Percentiles rank a stretch among this genome's conserved stretches.
Evolutionary conservation across 2,329 filamentous ascomycete genomes (phyloP).

Genomic region (Hypoxylon sp.): DNA sequence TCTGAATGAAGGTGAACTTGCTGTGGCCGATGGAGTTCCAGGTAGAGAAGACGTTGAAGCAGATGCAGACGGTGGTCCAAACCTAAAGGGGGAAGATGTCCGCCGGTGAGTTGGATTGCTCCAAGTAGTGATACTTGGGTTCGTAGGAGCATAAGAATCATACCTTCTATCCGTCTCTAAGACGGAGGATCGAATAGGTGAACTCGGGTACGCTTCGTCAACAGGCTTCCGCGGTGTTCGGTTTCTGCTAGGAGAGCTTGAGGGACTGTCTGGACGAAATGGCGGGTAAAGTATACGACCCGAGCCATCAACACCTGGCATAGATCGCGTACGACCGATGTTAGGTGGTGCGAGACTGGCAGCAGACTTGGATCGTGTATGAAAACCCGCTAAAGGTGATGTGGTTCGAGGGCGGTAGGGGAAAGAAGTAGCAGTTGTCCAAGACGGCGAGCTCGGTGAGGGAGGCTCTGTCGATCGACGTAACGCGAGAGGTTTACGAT

Average conservation of each 20-base stretch:
- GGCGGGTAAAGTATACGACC: constrained; percentile 71
- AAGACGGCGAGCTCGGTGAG: constrained; percentile 67
- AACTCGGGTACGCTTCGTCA: constrained; percentile 71
- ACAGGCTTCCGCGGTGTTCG: constrained; percentile 69
- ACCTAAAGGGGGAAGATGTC: constrained; percentile 70
- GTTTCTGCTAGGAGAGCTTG: constrained; percentile 66
- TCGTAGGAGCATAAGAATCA: constrained; percentile 69
- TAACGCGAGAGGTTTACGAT: constrained; percentile 66
- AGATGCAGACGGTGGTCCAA: constrained; percentile 59
- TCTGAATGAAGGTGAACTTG: constrained; percentile 67
- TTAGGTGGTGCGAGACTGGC: constrained; percentile 67
- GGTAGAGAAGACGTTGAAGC: constrained; percentile 55
- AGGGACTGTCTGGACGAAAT: constrained; percentile 68
- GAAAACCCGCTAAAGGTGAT: constrained; percentile 71
- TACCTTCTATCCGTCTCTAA: constrained; percentile 65
- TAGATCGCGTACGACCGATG: constrained; percentile 75
- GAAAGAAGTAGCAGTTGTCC: constrained; percentile 62
- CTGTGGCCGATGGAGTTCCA: constrained; percentile 65
- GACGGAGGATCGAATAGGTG: constrained; percentile 69
- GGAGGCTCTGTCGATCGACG: constrained; percentile 73
- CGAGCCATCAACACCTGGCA: constrained; percentile 73
- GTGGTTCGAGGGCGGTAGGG: constrained; percentile 74
- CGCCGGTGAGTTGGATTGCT: constrained; percentile 60
- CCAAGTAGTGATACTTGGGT: constrained; percentile 54
- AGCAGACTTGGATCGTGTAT: constrained; percentile 71